These are phyloP conservation scores for Penicillium rolfsii DNA, from an alignment of 2,329 filamentous ascomycete genomes.

Conservation along the genomic window DNA sequence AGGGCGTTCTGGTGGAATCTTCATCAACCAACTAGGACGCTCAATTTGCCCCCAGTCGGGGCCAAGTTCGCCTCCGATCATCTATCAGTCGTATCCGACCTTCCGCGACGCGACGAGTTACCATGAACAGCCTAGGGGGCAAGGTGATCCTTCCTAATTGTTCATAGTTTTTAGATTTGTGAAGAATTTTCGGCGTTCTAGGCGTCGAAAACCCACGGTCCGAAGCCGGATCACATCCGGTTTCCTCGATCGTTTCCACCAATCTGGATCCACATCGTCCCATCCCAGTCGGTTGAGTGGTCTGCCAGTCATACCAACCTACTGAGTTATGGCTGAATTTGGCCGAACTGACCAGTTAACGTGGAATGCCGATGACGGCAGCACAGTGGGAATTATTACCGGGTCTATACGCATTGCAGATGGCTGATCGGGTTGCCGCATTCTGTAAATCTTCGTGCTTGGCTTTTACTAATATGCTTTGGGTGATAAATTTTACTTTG, in stretches of 20 bases:
- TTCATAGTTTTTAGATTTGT: neutral
- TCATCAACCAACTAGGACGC: neutral
- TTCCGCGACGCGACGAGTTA: neutral
- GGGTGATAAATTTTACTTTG: neutral
- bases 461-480: neutral
- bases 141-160: slow-evolving; percentile 17
- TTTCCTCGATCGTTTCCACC: slow-evolving; percentile 11
- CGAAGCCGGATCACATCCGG: slow-evolving; percentile 12
- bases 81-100: neutral
- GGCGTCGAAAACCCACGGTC: neutral
- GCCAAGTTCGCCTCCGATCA: slow-evolving; percentile 3
- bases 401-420: slow-evolving; percentile 5
- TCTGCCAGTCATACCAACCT: neutral
- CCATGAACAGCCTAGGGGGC: neutral
- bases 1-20: neutral
- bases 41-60: neutral
- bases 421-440: neutral
- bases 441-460: neutral
- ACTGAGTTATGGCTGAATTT: no score
- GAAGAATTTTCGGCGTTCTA: slow-evolving; percentile 6
- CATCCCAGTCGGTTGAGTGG: neutral
- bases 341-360: no score
- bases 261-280: slow-evolving; percentile 8
- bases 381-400: neutral
- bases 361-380: neutral